Evolutionary conservation across 345 rosid genomes (phyloP).

Genomic region (Eucalyptus globulus): DNA sequence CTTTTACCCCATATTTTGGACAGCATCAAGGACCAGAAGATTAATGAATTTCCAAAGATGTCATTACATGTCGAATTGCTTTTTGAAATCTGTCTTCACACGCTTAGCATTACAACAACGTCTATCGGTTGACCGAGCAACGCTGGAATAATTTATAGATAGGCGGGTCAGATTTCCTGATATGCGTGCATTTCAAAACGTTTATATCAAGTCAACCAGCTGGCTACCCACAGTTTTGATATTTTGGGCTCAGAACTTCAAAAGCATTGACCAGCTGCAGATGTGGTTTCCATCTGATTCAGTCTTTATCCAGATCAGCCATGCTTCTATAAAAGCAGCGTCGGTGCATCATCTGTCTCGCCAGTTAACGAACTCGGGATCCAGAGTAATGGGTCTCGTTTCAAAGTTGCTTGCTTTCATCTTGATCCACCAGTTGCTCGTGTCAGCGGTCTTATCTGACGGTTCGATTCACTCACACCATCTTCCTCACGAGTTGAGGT

Average conservation of each 20-base stretch:
- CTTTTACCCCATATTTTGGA: too few species aligned
- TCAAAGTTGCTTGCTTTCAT: background rate
- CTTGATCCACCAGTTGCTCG: background rate
- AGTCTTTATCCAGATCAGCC: background rate
- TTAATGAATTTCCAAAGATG: too few species aligned
- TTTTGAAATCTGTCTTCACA: too few species aligned
- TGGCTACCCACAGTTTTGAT: background rate
- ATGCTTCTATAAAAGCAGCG: background rate
- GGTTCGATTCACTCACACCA: background rate
- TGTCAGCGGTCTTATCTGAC: background rate
- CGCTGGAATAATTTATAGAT: too few species aligned
- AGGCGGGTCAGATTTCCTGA: background rate
- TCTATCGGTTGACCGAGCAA: background rate
- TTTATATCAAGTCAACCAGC: background rate
- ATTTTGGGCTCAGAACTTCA: background rate
- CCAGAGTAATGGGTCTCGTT: background rate
- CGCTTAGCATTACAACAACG: too few species aligned
- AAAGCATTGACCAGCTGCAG: background rate
- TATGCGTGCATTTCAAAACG: background rate
- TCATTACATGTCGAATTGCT: background rate
- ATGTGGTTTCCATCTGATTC: background rate
- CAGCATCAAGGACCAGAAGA: too few species aligned
- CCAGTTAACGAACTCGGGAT: background rate
- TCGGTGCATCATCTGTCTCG: background rate
- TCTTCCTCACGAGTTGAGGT: background rate